Percentiles rank a stretch among this genome's conserved stretches.
Conservation (phyloP, 139 green algal species). For the Picochlorum costavermella region DNA sequence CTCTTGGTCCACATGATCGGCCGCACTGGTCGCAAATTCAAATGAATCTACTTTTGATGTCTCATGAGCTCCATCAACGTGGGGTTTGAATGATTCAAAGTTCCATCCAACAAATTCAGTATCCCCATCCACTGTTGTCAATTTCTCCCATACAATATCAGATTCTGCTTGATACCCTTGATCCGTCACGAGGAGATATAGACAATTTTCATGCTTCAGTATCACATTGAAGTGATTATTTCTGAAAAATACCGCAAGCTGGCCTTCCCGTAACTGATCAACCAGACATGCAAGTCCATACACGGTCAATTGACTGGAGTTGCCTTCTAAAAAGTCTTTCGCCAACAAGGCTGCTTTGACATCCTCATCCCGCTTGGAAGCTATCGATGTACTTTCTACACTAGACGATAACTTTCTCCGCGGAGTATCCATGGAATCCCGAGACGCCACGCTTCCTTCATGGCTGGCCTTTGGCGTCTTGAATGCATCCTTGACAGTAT, state of each 20-base stretch:
- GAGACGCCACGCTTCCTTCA: not conserved
- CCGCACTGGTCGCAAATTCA: constrained; percentile 16
- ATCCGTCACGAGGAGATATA: constrained; percentile 91
- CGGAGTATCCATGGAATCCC: not conserved
- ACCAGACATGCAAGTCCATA: constrained; percentile 55
- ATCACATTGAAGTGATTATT: constrained; percentile 95
- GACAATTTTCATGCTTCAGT: constrained; percentile 54
- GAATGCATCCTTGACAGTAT: constrained; percentile 19
- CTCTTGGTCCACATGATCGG: constrained; percentile 1
- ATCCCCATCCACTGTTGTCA: constrained; percentile 60
- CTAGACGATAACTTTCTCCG: not conserved
- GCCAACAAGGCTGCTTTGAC: constrained; percentile 23
- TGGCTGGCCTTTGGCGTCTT: not conserved
- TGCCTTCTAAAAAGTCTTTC: constrained; percentile 67
- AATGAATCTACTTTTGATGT: constrained; percentile 5
- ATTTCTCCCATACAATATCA: constrained; percentile 87
- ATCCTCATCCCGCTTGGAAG: not conserved
- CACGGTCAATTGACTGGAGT: constrained; percentile 74
- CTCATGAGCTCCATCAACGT: constrained; percentile 17
- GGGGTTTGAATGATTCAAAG: constrained; percentile 27
- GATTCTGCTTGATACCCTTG: constrained; percentile 60
- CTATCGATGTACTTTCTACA: not conserved
- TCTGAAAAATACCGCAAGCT: constrained; percentile 82
- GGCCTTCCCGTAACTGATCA: constrained; percentile 41
- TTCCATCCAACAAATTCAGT: constrained; percentile 50